phyloP scores from a whole-genome alignment of 148 eudicot genomes.

The Linanthus parryae region DNA sequence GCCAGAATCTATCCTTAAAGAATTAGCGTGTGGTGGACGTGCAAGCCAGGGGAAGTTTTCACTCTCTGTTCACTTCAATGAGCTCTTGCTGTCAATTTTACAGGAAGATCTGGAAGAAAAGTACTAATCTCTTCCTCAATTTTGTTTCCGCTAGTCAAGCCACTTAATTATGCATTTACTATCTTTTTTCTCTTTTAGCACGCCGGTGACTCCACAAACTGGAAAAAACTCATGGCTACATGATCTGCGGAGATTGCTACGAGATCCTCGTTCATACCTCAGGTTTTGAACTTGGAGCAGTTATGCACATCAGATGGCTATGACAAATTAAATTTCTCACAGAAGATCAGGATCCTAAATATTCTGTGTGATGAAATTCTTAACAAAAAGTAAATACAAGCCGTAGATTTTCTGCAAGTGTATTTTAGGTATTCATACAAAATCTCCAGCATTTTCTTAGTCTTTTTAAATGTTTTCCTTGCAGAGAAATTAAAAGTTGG shows the following conservation, averaged over 20 bases:
- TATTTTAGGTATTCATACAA: not conserved
- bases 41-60: constrained; percentile 51
- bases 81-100: constrained; percentile 47
- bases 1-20: constrained; percentile 55
- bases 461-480: too few species aligned
- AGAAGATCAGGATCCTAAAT: constrained; percentile 58
- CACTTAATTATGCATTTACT: too few species aligned
- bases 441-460: not conserved
- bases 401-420: too few species aligned
- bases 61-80: constrained; percentile 44
- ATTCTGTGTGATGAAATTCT: constrained; percentile 85
- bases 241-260: constrained; percentile 36
- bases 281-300: constrained; percentile 34
- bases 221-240: constrained; percentile 49
- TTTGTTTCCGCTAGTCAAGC: too few species aligned
- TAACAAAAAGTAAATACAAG: constrained; percentile 62
- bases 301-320: constrained; percentile 50
- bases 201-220: constrained; percentile 25
- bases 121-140: constrained; percentile 19
- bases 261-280: constrained; percentile 29
- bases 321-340: constrained; percentile 50
- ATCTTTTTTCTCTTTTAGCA: constrained; percentile 18
- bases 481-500: constrained; percentile 66
- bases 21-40: constrained; percentile 46
- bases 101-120: constrained; percentile 39